Evolutionary conservation across 345 rosid genomes (phyloP), one percentile per base, ranked within the genome.

Genomic region (Arabidopsis arenosa): DNA sequence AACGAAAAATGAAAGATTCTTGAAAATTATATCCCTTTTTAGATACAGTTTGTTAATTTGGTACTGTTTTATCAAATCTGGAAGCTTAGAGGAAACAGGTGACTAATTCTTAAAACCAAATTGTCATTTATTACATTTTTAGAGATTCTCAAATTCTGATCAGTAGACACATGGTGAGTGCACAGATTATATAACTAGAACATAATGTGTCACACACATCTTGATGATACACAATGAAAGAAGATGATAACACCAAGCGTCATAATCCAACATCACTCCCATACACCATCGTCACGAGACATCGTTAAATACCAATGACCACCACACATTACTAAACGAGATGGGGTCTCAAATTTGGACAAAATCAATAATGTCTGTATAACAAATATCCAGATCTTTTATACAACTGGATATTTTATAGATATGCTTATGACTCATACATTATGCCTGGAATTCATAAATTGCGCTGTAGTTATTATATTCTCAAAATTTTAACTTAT

Each of bases 191-290:
- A 48, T 48, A n/a, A 7, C 52, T n/a, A 15, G 53, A 15, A 1
- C 10, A 45, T 15, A n/a, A n/a, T 48, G 53, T 1, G 55, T 73
- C 77, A 63, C 72, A 66, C 77, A 63, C 72, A 66, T 36, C 57
- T 26, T 48, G 35, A 48, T 66, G 73, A 6, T 28, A 28, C 4
- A 28, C 4, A 28, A 28, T 63, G 10, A 36, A 36, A 47, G 35
- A 53, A 33, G 13, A n/a, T 33, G 13, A 57, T 33, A 57, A n/a
- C 41, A 58, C 5, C 78, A 5, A 60, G 28, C 63, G 28, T 60
- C 63, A 60, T 49, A 57, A 58, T 66, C 36, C 67, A 47, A 45
- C 61, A 67, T 39, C 3, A 32, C 59, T 56, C 51, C 6, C 58
- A 21, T 33, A 21, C 52, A 44, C 77, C 63, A 65, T 44, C 26